Conservation (phyloP, 345 rosid species). For the Salix dunnii region DNA sequence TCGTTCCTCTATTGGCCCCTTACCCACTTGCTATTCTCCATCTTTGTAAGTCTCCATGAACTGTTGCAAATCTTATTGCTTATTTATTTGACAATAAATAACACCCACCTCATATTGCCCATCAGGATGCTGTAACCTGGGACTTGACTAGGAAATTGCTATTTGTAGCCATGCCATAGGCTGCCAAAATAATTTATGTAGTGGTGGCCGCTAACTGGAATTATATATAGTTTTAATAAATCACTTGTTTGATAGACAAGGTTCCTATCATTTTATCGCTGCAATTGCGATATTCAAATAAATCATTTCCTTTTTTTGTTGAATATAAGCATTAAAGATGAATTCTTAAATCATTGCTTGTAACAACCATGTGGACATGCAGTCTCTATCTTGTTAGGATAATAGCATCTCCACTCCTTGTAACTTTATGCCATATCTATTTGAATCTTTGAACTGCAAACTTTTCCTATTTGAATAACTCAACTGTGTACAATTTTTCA, state of each 20-base stretch:
- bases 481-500: background rate
- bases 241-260: background rate
- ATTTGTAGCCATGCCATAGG: background rate
- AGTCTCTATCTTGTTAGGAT: background rate
- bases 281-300: background rate
- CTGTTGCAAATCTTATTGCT: conserved; percentile 5
- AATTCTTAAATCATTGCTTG: background rate
- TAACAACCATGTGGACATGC: background rate
- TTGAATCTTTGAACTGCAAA: background rate
- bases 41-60: conserved; percentile 60
- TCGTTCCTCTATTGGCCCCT: conserved; percentile 91
- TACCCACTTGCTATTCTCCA: conserved; percentile 92
- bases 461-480: background rate
- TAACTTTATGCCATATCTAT: background rate
- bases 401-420: background rate
- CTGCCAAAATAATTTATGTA: background rate
- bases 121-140: background rate
- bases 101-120: background rate
- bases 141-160: background rate
- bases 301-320: background rate
- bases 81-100: background rate
- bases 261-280: background rate
- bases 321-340: background rate
- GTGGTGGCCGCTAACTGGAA: background rate
- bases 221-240: background rate